Evolutionary conservation across 192 early-diverging fungal genomes (phyloP).

Genomic region (Podila horticola): DNA sequence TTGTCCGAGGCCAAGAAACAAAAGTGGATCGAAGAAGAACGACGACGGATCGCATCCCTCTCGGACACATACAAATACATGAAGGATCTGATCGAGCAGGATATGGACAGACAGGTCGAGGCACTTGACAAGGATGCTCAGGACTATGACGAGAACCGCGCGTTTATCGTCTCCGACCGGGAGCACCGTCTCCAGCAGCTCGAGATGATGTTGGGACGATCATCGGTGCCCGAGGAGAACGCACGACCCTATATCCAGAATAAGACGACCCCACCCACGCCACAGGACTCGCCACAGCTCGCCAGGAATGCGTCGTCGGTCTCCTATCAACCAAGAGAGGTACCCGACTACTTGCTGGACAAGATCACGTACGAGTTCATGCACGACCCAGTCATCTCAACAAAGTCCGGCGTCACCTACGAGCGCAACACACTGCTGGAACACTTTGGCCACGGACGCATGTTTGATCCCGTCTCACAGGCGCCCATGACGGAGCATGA

Average conservation of each 20-base stretch:
- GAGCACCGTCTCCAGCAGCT: slow-evolving; percentile 30
- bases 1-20: slow-evolving; percentile 71
- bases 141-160: slow-evolving; percentile 24
- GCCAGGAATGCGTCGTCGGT: background rate
- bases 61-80: slow-evolving; percentile 74
- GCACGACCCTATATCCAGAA: slow-evolving; percentile 62
- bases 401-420: slow-evolving; percentile 74
- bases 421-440: slow-evolving; percentile 79
- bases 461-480: slow-evolving; percentile 83
- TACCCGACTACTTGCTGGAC: slow-evolving; percentile 71
- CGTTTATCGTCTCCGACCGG: slow-evolving; percentile 21
- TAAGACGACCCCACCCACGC: slow-evolving; percentile 51
- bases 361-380: slow-evolving; percentile 88
- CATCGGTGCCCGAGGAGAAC: slow-evolving; percentile 46
- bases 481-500: slow-evolving; percentile 72
- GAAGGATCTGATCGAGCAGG: slow-evolving; percentile 65
- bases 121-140: slow-evolving; percentile 13
- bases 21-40: slow-evolving; percentile 76
- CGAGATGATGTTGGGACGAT: slow-evolving; percentile 50
- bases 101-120: slow-evolving; percentile 57
- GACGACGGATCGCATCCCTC: slow-evolving; percentile 60
- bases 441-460: slow-evolving; percentile 82
- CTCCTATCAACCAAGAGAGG: slow-evolving; percentile 25
- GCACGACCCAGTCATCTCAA: slow-evolving; percentile 76
- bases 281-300: slow-evolving; percentile 19